Evolutionary conservation across 371 early-diverging fungal species (phyloP).

Genomic region (Homolaphlyctis polyrhiza): DNA sequence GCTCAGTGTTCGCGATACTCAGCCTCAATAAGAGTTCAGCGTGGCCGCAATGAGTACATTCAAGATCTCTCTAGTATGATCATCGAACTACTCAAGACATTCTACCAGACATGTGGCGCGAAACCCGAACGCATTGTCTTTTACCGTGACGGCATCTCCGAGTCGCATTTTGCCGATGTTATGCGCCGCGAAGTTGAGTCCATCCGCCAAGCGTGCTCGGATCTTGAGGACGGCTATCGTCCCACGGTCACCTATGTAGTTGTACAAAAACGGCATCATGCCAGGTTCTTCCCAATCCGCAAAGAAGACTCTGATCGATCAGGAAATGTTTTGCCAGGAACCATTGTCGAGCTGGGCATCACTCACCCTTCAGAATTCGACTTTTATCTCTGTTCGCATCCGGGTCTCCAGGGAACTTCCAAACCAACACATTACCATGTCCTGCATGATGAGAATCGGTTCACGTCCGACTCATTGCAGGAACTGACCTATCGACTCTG

Average conservation of each 20-base stretch:
- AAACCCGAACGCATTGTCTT: conserved; percentile 88
- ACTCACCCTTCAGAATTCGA: conserved; percentile 82
- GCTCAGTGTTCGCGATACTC: conserved; percentile 80
- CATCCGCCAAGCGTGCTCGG: conserved; percentile 68
- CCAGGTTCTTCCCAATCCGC: conserved; percentile 82
- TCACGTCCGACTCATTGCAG: conserved; percentile 71
- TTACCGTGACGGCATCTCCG: conserved; percentile 86
- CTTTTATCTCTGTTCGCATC: conserved; percentile 89
- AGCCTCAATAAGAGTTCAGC: conserved; percentile 77
- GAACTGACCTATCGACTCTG: conserved; percentile 82
- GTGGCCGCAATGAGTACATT: conserved; percentile 77
- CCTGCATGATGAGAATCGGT: conserved; percentile 75
- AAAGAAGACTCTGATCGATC: conserved; percentile 50
- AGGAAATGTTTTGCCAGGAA: conserved; percentile 86
- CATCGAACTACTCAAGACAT: conserved; percentile 75
- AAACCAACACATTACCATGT: conserved; percentile 88
- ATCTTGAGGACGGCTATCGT: conserved; percentile 61
- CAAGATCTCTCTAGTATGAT: conserved; percentile 75
- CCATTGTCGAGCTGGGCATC: conserved; percentile 81
- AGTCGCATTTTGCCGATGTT: conserved; percentile 83
- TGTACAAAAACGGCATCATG: conserved; percentile 95
- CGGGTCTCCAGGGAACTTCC: conserved; percentile 90
- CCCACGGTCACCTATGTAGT: conserved; percentile 89
- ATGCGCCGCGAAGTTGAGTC: conserved; percentile 72
- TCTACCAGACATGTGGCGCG: conserved; percentile 61